Evolutionary conservation across 257 asterid genomes (phyloP).

Genomic region (Solanum okadae): DNA sequence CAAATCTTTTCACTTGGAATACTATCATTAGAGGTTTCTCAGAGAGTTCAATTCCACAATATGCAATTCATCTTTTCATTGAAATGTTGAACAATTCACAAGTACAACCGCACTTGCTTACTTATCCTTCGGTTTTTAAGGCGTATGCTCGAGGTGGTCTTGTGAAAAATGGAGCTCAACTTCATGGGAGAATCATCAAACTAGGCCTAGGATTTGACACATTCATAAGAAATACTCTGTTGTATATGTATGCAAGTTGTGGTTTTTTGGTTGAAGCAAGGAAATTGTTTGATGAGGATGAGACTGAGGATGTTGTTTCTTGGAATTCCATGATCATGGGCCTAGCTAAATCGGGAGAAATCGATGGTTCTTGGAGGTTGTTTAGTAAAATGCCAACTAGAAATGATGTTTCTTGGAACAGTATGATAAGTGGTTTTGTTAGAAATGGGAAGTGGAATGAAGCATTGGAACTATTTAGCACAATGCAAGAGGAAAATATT

Average conservation of each 20-base stretch:
- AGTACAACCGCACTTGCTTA: constrained; percentile 34
- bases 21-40: constrained; percentile 64
- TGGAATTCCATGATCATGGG: constrained; percentile 78
- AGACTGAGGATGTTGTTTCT: constrained; percentile 34
- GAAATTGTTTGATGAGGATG: constrained; percentile 45
- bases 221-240: constrained; percentile 40
- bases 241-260: constrained; percentile 59
- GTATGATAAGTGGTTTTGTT: constrained; percentile 61
- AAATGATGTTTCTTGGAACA: constrained; percentile 64
- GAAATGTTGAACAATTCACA: constrained; percentile 37
- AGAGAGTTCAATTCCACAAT: constrained; percentile 41
- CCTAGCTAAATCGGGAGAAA: constrained; percentile 45
- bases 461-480: constrained; percentile 39
- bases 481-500: constrained; percentile 32
- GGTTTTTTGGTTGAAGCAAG: constrained; percentile 42
- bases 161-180: constrained; percentile 54
- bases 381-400: constrained; percentile 34
- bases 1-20: constrained; percentile 60
- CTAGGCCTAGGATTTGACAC: constrained; percentile 46
- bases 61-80: constrained; percentile 40
- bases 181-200: constrained; percentile 59
- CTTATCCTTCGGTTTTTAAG: constrained; percentile 70
- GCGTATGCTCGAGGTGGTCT: constrained; percentile 55
- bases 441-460: constrained; percentile 56
- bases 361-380: constrained; percentile 50